Evolutionary conservation across 257 asterid genomes (phyloP), one percentile per base, ranked within the genome.

Genomic region (Solanum peruvianum): DNA sequence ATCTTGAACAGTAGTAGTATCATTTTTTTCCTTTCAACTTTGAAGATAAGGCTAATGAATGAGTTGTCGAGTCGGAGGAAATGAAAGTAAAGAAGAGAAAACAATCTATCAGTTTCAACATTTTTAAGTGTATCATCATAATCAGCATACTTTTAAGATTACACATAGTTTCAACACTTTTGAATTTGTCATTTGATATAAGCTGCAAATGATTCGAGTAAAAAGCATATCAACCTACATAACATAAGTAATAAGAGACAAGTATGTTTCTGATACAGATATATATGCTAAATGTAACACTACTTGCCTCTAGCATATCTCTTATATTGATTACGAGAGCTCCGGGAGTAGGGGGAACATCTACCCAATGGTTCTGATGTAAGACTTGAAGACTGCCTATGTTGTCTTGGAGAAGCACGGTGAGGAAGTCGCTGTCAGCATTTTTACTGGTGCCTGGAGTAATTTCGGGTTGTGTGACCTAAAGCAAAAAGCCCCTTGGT

Each of bases 271-370:
- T 47, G 47, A 20, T 21, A 44, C n/a, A 77, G 39, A 1, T 44
- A 3, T 1, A 33, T 33, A 25, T 27, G 18, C 29, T 4, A 78
- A 67, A 60, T 69, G 64, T 25, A 69, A 11, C 49, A 45, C 49
- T 58, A 44, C 72, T 60, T 70, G 84, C 88, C 88, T 89, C 90
- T 35, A 89, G 31, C 39, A 87, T 86, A 77, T 89, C 91, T 73
- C 91, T 90, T 27, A 89, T 47, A 76, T 87, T 89, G 49, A 89
- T 73, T 3, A 89, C 86, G 2, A 89, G 87, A 82, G 91, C 90
- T 60, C 88, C 87, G 9, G 90, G 90, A 0, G 69, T 89, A 21
- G 91, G 90, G 90, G 91, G 91, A 47, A 89, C 88, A 47, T 89
- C 86, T 21, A 89, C 90, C 91, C 91, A 86, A 35, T 86, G 90